Evolutionary conservation across 2,329 filamentous ascomycete genomes (phyloP).

Genomic region (Epichloe sibirici): DNA sequence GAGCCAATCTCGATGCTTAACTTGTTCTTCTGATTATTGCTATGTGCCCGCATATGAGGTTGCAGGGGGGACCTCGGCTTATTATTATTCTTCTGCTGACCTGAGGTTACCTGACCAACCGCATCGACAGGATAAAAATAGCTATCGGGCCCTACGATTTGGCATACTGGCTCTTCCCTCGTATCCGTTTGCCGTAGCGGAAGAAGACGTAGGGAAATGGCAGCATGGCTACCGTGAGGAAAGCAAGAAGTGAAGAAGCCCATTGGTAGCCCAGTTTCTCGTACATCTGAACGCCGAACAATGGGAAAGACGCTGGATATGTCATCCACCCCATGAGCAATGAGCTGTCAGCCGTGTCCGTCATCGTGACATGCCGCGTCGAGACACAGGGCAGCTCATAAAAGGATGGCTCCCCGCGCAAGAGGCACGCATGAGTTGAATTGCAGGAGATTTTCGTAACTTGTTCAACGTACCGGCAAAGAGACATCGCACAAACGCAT

Average conservation of each 20-base stretch:
- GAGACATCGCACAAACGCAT: slow-evolving; percentile 63
- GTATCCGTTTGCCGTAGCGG: slow-evolving; percentile 44
- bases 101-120: too few relatives aligned
- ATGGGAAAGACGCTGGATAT: slow-evolving; percentile 53
- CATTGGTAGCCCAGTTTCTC: slow-evolving; percentile 55
- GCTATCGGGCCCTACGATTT: slow-evolving; percentile 12
- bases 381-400: not conserved
- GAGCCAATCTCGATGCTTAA: too few relatives aligned
- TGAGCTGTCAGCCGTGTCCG: slow-evolving; percentile 7
- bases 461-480: slow-evolving; percentile 48
- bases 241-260: slow-evolving; percentile 50
- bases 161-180: slow-evolving; percentile 43
- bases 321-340: not conserved
- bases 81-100: not conserved
- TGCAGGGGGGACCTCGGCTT: not conserved
- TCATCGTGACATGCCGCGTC: not conserved
- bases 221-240: slow-evolving; percentile 48
- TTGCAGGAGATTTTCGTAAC: slow-evolving; percentile 1
- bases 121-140: not conserved
- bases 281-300: slow-evolving; percentile 68
- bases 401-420: not conserved
- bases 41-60: not conserved
- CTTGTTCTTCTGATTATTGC: too few relatives aligned
- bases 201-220: slow-evolving; percentile 55
- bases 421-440: not conserved